Evolutionary conservation across 2,329 filamentous ascomycete species (phyloP).

Genomic region (Grosmannia penicillata): DNA sequence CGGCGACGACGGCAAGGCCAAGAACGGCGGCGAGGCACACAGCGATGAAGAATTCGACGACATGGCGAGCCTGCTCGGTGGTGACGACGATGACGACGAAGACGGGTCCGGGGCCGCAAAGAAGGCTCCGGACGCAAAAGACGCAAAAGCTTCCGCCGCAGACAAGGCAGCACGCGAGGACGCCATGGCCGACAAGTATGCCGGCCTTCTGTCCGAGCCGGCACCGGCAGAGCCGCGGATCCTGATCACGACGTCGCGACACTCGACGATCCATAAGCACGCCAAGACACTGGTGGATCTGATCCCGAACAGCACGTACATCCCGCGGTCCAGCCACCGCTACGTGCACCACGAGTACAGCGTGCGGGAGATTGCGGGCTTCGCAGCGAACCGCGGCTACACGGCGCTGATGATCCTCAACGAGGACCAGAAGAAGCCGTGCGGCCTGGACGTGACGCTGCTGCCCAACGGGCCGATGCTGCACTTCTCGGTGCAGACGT

Average conservation of each 20-base stretch:
- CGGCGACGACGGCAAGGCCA: conserved; percentile 28
- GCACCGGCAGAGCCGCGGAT: conserved; percentile 32
- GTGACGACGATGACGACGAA: conserved; percentile 17
- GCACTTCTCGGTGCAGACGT: conserved; percentile 82
- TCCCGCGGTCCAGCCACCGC: conserved; percentile 69
- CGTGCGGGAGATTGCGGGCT: conserved; percentile 76
- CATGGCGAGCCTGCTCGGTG: conserved; percentile 17
- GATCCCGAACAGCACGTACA: conserved; percentile 79
- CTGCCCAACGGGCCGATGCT: conserved; percentile 79
- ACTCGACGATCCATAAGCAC: conserved; percentile 75
- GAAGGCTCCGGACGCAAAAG: conserved; percentile 20
- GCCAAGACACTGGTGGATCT: conserved; percentile 63
- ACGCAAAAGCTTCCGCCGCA: not conserved
- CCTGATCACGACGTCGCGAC: conserved; percentile 79
- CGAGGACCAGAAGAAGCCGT: conserved; percentile 77
- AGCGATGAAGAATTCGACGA: conserved; percentile 30
- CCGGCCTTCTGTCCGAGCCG: conserved; percentile 44
- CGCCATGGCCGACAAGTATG: conserved; percentile 44
- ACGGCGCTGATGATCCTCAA: conserved; percentile 74
- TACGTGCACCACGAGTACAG: conserved; percentile 76
- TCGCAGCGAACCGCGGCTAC: conserved; percentile 68
- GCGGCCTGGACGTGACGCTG: conserved; percentile 70
- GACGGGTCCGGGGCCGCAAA: conserved; percentile 16
- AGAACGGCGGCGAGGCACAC: conserved; percentile 27
- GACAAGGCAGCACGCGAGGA: conserved; percentile 39